These are phyloP conservation scores for Aegilops longissima DNA, from an alignment of 176 grass and related monocot species.

Conservation along the genomic window DNA sequence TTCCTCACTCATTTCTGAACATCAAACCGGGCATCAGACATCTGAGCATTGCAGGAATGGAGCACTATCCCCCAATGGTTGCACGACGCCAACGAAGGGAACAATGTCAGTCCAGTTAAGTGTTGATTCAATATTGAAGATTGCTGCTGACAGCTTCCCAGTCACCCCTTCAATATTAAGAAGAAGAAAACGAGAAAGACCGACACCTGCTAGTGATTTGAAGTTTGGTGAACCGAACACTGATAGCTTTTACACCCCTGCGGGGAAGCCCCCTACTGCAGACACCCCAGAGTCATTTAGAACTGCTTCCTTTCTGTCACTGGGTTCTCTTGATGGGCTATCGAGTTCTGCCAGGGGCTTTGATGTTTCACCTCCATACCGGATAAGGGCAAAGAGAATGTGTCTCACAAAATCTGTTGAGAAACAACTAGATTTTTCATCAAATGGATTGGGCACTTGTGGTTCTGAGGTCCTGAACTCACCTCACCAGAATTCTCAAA, in stretches of 20 bases:
- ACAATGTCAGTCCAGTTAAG: slow-evolving; percentile 42
- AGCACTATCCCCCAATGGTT: slow-evolving; percentile 26
- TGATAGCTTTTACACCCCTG: slow-evolving; percentile 51
- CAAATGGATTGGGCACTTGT: slow-evolving; percentile 43
- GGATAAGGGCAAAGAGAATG: slow-evolving; percentile 75
- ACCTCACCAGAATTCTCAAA: slow-evolving; percentile 38
- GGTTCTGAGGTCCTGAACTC: slow-evolving; percentile 45
- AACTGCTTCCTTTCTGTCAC: slow-evolving; percentile 40
- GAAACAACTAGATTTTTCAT: slow-evolving; percentile 89
- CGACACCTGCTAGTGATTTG: slow-evolving; percentile 37
- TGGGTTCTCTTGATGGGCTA: slow-evolving; percentile 49
- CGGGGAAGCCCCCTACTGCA: slow-evolving; percentile 17
- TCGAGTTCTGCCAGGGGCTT: slow-evolving; percentile 42
- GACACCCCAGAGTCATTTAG: slow-evolving; percentile 35
- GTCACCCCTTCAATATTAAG: slow-evolving; percentile 85
- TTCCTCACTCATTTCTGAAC: slow-evolving; percentile 42
- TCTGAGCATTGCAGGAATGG: slow-evolving; percentile 25
- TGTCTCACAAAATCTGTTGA: slow-evolving; percentile 62
- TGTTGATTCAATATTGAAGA: slow-evolving; percentile 76
- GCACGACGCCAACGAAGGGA: slow-evolving; percentile 33
- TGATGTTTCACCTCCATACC: slow-evolving; percentile 80
- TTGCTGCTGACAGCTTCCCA: slow-evolving; percentile 76
- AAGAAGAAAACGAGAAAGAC: slow-evolving; percentile 70
- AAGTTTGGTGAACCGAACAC: slow-evolving; percentile 37
- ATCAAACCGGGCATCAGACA: slow-evolving; percentile 19